Evolutionary conservation across 495 filamentous ascomycete species (phyloP).

Genomic region (Aspergillus incahuasiensis): DNA sequence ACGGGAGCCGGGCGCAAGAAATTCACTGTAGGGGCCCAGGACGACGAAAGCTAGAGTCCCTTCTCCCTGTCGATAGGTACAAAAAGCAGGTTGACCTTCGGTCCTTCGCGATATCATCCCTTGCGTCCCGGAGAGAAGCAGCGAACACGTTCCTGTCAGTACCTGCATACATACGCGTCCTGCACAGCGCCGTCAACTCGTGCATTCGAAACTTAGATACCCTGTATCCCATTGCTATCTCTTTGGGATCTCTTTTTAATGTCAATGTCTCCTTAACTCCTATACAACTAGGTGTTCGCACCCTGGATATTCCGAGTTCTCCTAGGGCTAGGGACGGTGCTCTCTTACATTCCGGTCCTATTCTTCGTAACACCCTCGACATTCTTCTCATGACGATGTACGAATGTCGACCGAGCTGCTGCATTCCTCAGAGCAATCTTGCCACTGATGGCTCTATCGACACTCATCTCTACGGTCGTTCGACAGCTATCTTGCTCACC

Average conservation of each 20-base stretch:
- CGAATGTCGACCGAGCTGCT: constrained; percentile 23
- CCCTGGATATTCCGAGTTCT: constrained; percentile 21
- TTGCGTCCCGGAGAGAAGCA: constrained; percentile 30
- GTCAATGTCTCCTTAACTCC: constrained; percentile 20
- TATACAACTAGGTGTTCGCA: constrained; percentile 17
- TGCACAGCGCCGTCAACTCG: constrained; percentile 24
- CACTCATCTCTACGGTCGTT: constrained; percentile 23
- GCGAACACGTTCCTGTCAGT: constrained; percentile 42
- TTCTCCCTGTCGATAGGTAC: constrained; percentile 34
- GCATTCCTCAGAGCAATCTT: constrained; percentile 32
- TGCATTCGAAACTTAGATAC: constrained; percentile 20
- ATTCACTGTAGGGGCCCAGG: constrained; percentile 72
- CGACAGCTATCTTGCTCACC: constrained; percentile 22
- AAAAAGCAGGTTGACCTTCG: constrained; percentile 12
- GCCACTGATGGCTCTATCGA: constrained; percentile 26
- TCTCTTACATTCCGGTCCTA: constrained; percentile 35
- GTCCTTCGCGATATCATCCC: constrained; percentile 24
- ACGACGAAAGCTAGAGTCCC: constrained; percentile 51
- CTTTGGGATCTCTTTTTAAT: constrained; percentile 14
- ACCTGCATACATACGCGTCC: constrained; percentile 29
- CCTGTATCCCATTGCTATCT: constrained; percentile 20
- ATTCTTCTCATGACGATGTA: constrained; percentile 19
- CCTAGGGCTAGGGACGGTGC: constrained; percentile 18
- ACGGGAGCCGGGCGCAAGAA: constrained; percentile 79
- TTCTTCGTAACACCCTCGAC: constrained; percentile 17